Evolutionary conservation across 768 basidiomycete genomes (phyloP), one percentile per base, ranked within the genome.

Genomic region (Agrocybe praecox): DNA sequence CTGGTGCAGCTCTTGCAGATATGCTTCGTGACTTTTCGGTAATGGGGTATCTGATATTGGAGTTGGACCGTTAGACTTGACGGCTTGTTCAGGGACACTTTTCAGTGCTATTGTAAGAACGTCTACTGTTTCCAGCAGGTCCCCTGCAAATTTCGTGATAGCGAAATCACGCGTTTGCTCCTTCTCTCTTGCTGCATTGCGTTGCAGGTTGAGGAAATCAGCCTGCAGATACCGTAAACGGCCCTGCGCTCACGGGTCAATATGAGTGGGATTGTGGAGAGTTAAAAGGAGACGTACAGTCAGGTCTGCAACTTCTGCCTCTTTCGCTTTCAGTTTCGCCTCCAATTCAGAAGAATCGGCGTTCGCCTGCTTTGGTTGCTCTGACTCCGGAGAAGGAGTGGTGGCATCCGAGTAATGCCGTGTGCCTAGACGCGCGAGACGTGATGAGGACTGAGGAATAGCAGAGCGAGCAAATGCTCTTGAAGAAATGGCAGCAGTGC

Each of bases 131-230:
- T 93, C 89, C 46, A 95, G 85, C 53, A 95, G 81, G 76, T 94
- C 91, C n/a, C 78, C 76, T 10, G 97, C 96, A 70, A 99, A 98
- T 34, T 85, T 85, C 46, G 90, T 82, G 69, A 99, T 96, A 56
- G 95, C 96, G 74, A 90, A 98, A 72, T 97, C 94, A 56, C 88
- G 86, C 29, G 94, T 91, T 71, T 95, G 92, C 68, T 91, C 87
- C 78, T 91, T 94, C 76, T 98, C 97, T 58, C 90, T 84, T 24
- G 88, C 88, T 52, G 94, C 83, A 66, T 95, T 94, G 53, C 95
- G 90, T 69, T 96, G 94, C 44, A 97, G 81, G 73, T 98, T 99
- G 44, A 96, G 76, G 74, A 94, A 95, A 76, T 99, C 97, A 65
- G 97, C 97, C 69, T 95, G 90, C 56, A 92, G 80, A 70, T 98